Conservation (phyloP, 768 basidiomycete species). For the Gloeostereum incarnatum region DNA sequence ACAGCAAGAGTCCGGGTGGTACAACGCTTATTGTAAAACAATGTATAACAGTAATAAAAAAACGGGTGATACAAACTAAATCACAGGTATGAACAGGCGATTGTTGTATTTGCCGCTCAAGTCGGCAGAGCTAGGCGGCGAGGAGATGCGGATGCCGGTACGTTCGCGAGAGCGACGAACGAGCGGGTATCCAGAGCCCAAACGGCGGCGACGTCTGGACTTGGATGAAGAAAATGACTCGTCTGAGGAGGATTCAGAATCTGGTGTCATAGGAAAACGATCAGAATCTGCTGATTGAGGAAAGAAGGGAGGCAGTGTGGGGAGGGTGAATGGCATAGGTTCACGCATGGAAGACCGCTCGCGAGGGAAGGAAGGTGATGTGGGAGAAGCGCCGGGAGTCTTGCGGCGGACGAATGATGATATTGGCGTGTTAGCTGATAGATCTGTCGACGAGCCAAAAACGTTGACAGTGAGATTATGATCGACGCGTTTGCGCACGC, state of each 20-base stretch:
- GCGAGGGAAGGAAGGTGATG: slow-evolving; percentile 52
- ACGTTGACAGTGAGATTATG: slow-evolving; percentile 38
- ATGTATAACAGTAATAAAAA: too few relatives aligned
- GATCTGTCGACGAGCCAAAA: slow-evolving; percentile 40
- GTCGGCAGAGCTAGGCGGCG: slow-evolving; percentile 24
- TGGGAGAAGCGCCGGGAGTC: slow-evolving; percentile 67
- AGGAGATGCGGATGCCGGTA: slow-evolving; percentile 36
- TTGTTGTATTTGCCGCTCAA: slow-evolving; percentile 12
- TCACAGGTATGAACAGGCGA: too few relatives aligned
- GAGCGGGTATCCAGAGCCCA: slow-evolving; percentile 9
- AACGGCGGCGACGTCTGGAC: slow-evolving; percentile 18
- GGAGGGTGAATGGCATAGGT: slow-evolving; percentile 49
- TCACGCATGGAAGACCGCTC: slow-evolving; percentile 27
- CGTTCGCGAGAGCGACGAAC: slow-evolving; percentile 25
- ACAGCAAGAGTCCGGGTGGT: too few relatives aligned
- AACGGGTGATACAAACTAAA: slow-evolving; percentile 3
- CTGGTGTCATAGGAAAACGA: slow-evolving; percentile 30
- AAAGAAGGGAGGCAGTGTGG: slow-evolving; percentile 51
- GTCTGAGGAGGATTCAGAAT: slow-evolving; percentile 18
- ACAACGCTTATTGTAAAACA: too few relatives aligned
- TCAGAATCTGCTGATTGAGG: slow-evolving; percentile 34
- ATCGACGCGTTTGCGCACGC: slow-evolving; percentile 29
- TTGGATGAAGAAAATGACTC: slow-evolving; percentile 10
- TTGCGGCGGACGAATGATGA: slow-evolving; percentile 74
- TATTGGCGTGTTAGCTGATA: slow-evolving; percentile 63